phyloP scores from a whole-genome alignment of 352 stramenopile species.

The Peronosclerospora sorghi region DNA sequence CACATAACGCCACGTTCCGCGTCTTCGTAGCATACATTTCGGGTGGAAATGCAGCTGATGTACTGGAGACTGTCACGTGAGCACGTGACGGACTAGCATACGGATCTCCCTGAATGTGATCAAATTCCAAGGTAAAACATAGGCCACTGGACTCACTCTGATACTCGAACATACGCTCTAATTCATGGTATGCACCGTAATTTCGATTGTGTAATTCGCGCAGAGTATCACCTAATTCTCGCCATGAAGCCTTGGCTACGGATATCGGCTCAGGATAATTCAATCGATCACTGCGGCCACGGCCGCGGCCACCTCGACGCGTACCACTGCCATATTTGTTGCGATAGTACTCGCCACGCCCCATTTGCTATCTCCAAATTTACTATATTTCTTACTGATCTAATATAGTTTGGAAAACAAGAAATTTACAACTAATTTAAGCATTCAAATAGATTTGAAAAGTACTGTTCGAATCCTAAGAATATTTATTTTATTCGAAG shows the following conservation, averaged over 20 bases:
- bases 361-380: too few relatives aligned
- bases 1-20: slow-evolving; percentile 77
- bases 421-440: too few relatives aligned
- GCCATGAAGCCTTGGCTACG: slow-evolving; percentile 25
- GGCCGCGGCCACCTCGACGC: slow-evolving; percentile 15
- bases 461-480: too few relatives aligned
- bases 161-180: slow-evolving; percentile 48
- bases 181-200: slow-evolving; percentile 77
- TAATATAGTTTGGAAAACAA: too few relatives aligned
- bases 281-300: slow-evolving; percentile 1
- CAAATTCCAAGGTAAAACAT: slow-evolving; percentile 82
- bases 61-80: slow-evolving; percentile 73
- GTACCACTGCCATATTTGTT: slow-evolving; percentile 77
- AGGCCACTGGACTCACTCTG: slow-evolving; percentile 11
- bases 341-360: slow-evolving; percentile 82
- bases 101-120: slow-evolving; percentile 91
- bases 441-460: too few relatives aligned
- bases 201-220: slow-evolving; percentile 61
- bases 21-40: slow-evolving; percentile 69
- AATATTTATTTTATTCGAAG: too few relatives aligned
- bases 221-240: slow-evolving; percentile 33
- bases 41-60: slow-evolving; percentile 69
- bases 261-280: slow-evolving; percentile 9
- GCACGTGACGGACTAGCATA: slow-evolving; percentile 92
- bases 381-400: too few relatives aligned